Evolutionary conservation across 2,329 filamentous ascomycete species (phyloP).

Genomic region (Aspergillus phoenicis): DNA sequence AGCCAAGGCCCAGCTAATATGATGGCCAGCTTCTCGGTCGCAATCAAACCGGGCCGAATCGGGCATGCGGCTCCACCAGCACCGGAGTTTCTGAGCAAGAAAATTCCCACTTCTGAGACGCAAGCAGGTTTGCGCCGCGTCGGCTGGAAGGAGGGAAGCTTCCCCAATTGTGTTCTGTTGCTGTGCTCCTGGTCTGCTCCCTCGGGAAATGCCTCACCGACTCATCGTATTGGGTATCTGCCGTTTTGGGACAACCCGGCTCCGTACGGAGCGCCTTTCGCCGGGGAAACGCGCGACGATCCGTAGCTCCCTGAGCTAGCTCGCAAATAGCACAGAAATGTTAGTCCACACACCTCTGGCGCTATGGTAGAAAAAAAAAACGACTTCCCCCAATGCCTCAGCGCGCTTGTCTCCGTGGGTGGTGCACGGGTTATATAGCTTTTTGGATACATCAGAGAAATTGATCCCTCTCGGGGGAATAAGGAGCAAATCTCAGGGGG

Average conservation of each 20-base stretch:
- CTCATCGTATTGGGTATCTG: conserved; percentile 5
- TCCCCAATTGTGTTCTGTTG: not conserved
- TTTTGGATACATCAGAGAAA: conserved; percentile 19
- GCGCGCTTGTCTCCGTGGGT: not conserved
- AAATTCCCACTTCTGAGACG: conserved; percentile 9
- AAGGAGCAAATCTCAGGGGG: not conserved
- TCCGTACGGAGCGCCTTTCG: not conserved
- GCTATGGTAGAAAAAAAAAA: not conserved
- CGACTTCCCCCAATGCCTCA: not conserved
- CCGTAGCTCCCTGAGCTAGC: conserved; percentile 8
- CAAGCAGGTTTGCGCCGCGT: conserved; percentile 11
- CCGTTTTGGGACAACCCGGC: conserved; percentile 8
- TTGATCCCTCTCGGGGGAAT: conserved; percentile 3
- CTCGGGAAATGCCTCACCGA: conserved; percentile 11
- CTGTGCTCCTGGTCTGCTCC: not conserved
- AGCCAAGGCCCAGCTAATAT: conserved; percentile 9
- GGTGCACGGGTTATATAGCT: conserved; percentile 11
- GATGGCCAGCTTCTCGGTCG: conserved; percentile 22
- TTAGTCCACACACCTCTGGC: not conserved
- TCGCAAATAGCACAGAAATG: not conserved
- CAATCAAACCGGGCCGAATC: conserved; percentile 29
- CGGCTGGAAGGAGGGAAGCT: conserved; percentile 1
- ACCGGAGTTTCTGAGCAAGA: conserved; percentile 16
- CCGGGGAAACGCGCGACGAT: conserved; percentile 1
- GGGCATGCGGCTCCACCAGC: conserved; percentile 29